Base-by-base conservation (phyloP, 805 yeast genomes). In the Wickerhamomyces xylosicus region DNA sequence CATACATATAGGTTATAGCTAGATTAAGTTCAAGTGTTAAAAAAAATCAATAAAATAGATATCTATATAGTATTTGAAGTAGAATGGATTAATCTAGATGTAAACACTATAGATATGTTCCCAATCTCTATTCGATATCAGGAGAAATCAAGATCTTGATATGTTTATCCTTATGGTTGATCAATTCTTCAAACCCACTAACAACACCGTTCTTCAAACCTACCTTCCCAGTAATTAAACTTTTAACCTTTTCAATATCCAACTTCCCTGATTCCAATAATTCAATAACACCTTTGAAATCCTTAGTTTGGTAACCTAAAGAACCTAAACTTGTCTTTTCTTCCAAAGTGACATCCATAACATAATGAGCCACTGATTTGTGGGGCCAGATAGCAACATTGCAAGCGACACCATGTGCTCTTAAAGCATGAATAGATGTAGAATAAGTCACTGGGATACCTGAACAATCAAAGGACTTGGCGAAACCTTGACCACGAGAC, bases 311-410 rank as follows among this genome's bases (percentile, higher is more conserved):
- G 46, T 63, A 69, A 43, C 72, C 69, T 42, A 69, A 58, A 1
- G 71, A 65, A 4, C 74, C 74, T 16, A 69, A 64, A 20, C 63
- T 57, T 14, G 52, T 49, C 44, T 65, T 69, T 46, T 69, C 74
- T n/a, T 56, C 47, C 40, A 58, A 48, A 3, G 72, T 67, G 36
- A 66, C 45, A 40, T 64, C 65, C 74, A 69, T 69, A 15, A 71
- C 71, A 34, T 57, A 64, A 43, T 62, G 64, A 5, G 61, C 61
- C 29, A 68, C 66, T 1, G 64, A 59, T 36, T 64, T 62, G 40
- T 63, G 63, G n/a, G 71, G 69, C 73, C 74, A 69, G 31, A 69
- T 66, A 9, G 74, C 74, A 40, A 69, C 67, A 45, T 69, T 69
- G 35, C 68, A 62, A 10, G 72, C 68, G 29, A 56, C 56, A 36